A percentile compares a stretch with the other conserved stretches of the same genome.
phyloP scores from a whole-genome alignment of 441 rosid species.

The Euphorbia celastroides region DNA sequence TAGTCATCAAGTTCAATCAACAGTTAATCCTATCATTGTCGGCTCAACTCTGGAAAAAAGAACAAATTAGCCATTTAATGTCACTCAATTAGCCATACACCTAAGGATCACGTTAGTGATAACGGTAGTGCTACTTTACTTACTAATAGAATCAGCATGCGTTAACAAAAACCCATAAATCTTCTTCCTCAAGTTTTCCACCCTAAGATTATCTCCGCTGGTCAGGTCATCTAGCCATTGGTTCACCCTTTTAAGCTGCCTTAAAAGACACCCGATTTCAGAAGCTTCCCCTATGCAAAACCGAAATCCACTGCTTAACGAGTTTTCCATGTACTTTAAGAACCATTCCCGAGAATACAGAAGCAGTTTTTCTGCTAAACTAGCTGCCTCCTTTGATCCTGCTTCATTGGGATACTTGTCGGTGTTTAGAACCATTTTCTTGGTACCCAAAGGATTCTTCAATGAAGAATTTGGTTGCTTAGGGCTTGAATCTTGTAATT shows the following conservation, averaged over 20 bases:
- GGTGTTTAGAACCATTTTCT: conserved; percentile 18
- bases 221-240: conserved; percentile 36
- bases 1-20: too few species aligned
- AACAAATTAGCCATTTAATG: background rate
- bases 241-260: conserved; percentile 38
- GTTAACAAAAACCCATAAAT: conserved; percentile 33
- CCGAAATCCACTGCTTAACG: conserved; percentile 29
- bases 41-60: background rate
- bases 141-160: conserved; percentile 22
- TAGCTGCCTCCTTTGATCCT: conserved; percentile 28
- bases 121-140: conserved; percentile 8
- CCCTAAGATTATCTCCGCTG: conserved; percentile 19
- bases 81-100: background rate
- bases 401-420: conserved; percentile 16
- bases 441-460: conserved; percentile 13
- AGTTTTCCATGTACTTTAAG: conserved; percentile 39
- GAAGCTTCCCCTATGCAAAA: conserved; percentile 20
- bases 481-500: too few species aligned
- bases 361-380: conserved; percentile 36
- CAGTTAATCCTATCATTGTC: background rate
- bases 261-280: conserved; percentile 28
- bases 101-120: conserved; percentile 9
- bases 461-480: conserved; percentile 12
- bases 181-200: conserved; percentile 38
- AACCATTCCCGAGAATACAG: conserved; percentile 43